These are phyloP conservation scores for Eruca vesicaria DNA, from an alignment of 441 rosid genomes.

Conservation along the genomic window DNA sequence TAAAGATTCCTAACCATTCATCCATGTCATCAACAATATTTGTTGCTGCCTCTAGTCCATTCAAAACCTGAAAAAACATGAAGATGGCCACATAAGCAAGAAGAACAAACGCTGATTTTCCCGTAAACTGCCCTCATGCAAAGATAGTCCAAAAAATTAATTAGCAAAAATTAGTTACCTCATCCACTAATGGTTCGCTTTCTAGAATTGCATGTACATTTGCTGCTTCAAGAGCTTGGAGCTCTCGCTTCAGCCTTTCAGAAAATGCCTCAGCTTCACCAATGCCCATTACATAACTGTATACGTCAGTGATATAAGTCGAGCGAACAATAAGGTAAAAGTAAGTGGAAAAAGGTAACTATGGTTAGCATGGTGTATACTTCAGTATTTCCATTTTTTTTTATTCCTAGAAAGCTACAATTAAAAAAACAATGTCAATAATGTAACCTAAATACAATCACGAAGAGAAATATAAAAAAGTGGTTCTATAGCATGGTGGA, in stretches of 20 bases:
- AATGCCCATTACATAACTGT: conserved; percentile 98
- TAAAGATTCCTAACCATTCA: conserved; percentile 98
- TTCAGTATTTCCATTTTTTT: background rate
- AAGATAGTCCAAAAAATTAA: background rate
- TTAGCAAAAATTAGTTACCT: conserved; percentile 44
- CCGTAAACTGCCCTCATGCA: conserved; percentile 4
- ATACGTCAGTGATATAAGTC: conserved; percentile 11
- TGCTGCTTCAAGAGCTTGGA: conserved; percentile 98
- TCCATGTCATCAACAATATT: conserved; percentile 97
- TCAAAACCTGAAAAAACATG: conserved; percentile 66
- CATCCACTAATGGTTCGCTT: conserved; percentile 92
- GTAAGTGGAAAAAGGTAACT: background rate
- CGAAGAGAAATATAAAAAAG: background rate
- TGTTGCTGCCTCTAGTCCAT: conserved; percentile 96
- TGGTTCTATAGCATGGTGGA: conserved; percentile 6
- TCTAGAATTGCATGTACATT: conserved; percentile 99
- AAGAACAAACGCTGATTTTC: background rate
- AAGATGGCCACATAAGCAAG: conserved; percentile 25
- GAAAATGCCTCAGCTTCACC: conserved; percentile 99
- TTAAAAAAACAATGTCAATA: background rate
- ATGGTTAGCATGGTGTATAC: no score
- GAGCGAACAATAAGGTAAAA: conserved; percentile 1
- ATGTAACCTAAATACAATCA: background rate
- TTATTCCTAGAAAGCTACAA: background rate
- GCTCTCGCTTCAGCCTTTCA: conserved; percentile 97